Conservation (phyloP, 2,329 filamentous ascomycete genomes). For the Exophiala bonariae region DNA sequence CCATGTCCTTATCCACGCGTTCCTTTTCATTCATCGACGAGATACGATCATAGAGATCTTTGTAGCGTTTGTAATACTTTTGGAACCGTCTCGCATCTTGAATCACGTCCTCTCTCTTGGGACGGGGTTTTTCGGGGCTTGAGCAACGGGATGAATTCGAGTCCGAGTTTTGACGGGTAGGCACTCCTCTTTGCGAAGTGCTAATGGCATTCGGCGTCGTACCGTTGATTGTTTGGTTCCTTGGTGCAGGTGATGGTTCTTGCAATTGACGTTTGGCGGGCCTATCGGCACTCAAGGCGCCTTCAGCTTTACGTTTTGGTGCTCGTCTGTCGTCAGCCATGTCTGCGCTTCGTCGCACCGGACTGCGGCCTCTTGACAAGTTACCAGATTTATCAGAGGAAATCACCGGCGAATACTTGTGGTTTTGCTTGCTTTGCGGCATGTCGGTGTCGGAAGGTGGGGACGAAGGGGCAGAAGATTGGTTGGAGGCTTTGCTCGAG, state of each 20-base stretch:
- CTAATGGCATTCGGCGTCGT: slow-evolving; percentile 11
- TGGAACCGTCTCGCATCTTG: slow-evolving; percentile 53
- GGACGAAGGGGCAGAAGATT: slow-evolving; percentile 47
- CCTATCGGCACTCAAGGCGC: slow-evolving; percentile 27
- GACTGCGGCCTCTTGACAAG: slow-evolving; percentile 15
- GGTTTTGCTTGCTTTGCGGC: slow-evolving; percentile 28
- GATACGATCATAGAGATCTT: slow-evolving; percentile 53
- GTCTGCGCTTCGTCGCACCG: slow-evolving; percentile 40
- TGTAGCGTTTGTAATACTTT: slow-evolving; percentile 59
- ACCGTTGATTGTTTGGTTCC: slow-evolving; percentile 8
- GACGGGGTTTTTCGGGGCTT: slow-evolving; percentile 35
- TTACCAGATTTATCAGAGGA: slow-evolving; percentile 19
- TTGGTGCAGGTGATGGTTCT: slow-evolving; percentile 30
- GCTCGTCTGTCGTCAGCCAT: slow-evolving; percentile 27
- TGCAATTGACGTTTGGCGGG: slow-evolving; percentile 32
- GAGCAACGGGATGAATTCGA: slow-evolving; percentile 23
- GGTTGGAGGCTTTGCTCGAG: slow-evolving; percentile 38
- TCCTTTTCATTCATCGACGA: slow-evolving; percentile 42
- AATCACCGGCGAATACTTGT: slow-evolving; percentile 33
- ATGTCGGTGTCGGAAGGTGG: slow-evolving; percentile 36
- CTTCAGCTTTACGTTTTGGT: slow-evolving; percentile 42
- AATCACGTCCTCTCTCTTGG: slow-evolving; percentile 38
- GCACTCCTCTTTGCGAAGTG: background rate
- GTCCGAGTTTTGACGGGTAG: slow-evolving; percentile 1
- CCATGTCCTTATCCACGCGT: slow-evolving; percentile 47